phyloP scores from a whole-genome alignment of 768 basidiomycete species.

The Trametes maxima region DNA sequence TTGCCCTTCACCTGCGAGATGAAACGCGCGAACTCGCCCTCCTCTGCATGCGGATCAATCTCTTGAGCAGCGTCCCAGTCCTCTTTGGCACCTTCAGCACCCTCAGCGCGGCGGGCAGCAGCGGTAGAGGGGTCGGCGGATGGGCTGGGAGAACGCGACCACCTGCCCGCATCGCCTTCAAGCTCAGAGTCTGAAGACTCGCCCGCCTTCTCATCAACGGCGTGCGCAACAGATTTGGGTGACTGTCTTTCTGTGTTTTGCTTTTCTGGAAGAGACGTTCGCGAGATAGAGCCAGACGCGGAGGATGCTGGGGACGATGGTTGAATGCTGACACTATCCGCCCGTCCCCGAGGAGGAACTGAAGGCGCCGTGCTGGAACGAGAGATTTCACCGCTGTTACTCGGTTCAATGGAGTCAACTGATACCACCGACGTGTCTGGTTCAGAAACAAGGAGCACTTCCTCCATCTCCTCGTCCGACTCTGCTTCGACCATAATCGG shows the following conservation, averaged over 20 bases:
- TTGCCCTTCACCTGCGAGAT: conserved; percentile 89
- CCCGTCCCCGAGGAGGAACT: neutral
- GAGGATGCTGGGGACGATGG: neutral
- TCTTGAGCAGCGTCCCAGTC: conserved; percentile 85
- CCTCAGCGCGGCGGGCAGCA: conserved; percentile 31
- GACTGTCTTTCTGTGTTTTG: neutral
- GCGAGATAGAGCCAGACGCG: neutral
- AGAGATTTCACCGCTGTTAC: neutral
- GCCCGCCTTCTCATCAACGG: neutral
- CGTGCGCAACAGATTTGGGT: neutral
- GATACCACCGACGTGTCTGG: neutral
- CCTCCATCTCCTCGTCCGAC: conserved; percentile 47
- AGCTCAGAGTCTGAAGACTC: conserved; percentile 13
- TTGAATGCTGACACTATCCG: neutral
- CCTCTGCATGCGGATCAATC: conserved; percentile 78
- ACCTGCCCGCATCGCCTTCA: conserved; percentile 35
- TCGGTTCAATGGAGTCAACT: neutral
- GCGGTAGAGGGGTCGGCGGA: conserved; percentile 7
- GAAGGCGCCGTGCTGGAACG: neutral
- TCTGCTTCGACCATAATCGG: conserved; percentile 4
- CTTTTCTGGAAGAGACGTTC: neutral
- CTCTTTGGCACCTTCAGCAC: conserved; percentile 38
- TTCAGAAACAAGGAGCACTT: conserved; percentile 28
- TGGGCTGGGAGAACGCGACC: conserved; percentile 46
- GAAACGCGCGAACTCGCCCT: conserved; percentile 90